phyloP scores from a whole-genome alignment of 208 protist genomes.

The Leishmania turanica region DNA sequence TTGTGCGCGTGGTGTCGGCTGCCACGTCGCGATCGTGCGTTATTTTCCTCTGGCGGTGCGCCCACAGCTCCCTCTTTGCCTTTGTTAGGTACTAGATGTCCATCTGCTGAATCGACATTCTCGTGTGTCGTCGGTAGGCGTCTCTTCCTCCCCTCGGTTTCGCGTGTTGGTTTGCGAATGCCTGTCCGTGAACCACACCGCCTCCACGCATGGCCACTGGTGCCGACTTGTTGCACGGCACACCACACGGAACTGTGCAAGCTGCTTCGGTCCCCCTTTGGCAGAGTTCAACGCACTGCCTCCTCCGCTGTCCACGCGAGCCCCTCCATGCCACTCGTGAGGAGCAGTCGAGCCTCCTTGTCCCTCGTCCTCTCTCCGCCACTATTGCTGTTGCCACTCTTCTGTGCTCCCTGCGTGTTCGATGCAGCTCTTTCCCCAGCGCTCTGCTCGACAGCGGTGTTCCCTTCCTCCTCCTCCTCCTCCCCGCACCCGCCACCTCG shows the following conservation, averaged over 20 bases:
- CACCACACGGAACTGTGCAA: neutral
- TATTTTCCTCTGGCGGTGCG: neutral
- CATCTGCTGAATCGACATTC: neutral
- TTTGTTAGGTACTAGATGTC: neutral
- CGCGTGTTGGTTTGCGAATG: neutral
- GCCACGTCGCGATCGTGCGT: neutral
- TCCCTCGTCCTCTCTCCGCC: neutral
- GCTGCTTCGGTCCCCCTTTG: neutral
- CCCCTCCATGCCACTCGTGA: neutral
- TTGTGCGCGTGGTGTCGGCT: neutral
- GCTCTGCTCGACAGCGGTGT: neutral
- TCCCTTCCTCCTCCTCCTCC: neutral
- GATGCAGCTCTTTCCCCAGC: neutral
- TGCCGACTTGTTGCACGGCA: neutral
- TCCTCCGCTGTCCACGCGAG: neutral
- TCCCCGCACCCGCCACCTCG: neutral
- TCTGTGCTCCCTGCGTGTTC: neutral
- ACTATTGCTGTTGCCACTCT: neutral
- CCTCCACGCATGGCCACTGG: neutral
- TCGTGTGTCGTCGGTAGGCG: neutral
- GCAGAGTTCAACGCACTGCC: neutral
- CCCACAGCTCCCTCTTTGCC: neutral
- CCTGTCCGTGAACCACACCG: neutral
- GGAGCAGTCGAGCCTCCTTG: neutral
- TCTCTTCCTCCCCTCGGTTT: neutral